Evolutionary conservation across 2,329 filamentous ascomycete species (phyloP).

Genomic region (Nothophaeocryptopus gaeumannii): DNA sequence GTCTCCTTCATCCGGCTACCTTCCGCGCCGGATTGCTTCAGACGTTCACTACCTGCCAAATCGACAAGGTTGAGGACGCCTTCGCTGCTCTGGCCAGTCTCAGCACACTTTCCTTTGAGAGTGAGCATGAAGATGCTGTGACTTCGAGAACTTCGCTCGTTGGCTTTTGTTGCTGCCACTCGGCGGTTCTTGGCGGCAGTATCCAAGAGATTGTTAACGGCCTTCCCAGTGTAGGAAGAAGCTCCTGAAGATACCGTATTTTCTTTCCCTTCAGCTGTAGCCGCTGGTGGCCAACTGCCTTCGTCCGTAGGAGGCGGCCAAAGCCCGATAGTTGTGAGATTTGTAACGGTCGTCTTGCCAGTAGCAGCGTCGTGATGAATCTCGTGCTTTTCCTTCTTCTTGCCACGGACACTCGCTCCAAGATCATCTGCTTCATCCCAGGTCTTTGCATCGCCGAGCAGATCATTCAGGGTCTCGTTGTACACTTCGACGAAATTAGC

Average conservation of each 20-base stretch:
- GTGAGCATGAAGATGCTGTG: conserved; percentile 94
- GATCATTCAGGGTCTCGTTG: conserved; percentile 93
- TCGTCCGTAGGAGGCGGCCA: conserved; percentile 74
- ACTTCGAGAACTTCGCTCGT: conserved; percentile 88
- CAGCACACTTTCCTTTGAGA: conserved; percentile 62
- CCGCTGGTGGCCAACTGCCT: conserved; percentile 29
- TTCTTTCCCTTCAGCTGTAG: conserved; percentile 11
- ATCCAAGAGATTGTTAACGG: conserved; percentile 50
- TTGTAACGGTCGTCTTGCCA: conserved; percentile 77
- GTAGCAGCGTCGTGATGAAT: conserved; percentile 81
- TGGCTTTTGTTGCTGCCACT: conserved; percentile 95
- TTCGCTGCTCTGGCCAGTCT: conserved; percentile 80
- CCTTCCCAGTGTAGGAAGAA: conserved; percentile 29
- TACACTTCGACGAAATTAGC: conserved; percentile 97
- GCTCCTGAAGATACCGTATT: conserved; percentile 5
- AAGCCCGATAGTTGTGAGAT: conserved; percentile 72
- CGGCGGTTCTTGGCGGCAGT: conserved; percentile 82
- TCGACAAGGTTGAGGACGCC: conserved; percentile 95
- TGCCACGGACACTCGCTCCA: conserved; percentile 26
- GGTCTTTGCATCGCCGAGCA: conserved; percentile 69
- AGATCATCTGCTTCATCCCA: conserved; percentile 49
- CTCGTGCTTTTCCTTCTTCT: conserved; percentile 73
- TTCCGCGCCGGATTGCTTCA: conserved; percentile 82
- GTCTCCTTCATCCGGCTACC: conserved; percentile 89
- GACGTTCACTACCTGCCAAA: conserved; percentile 84